Base-by-base conservation (phyloP, 176 grass and related monocot species). In the Pontederia paniculata region DNA sequence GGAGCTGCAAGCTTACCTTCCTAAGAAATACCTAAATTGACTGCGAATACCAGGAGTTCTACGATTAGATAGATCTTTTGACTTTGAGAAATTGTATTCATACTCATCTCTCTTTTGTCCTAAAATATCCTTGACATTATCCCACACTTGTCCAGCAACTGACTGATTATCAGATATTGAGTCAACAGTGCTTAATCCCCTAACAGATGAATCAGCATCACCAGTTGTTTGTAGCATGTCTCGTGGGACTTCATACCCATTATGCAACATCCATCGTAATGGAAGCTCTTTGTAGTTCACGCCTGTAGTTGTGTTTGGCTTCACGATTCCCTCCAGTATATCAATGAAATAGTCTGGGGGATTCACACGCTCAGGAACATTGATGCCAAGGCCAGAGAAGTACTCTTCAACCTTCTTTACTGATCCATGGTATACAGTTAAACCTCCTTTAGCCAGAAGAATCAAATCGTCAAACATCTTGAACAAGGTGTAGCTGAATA, bases 291-390 rank as follows among this genome's bases (percentile, higher is more conserved):
- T 89, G 5, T 78, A 71, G 14, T 59, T 85, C 9, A 80, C 74
- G 0, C 71, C 69, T 14, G 68, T 46, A 44, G 17, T 74, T 53
- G 75, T 58, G 28, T 23, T 83, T 62, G 85, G 79, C 52, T 89
- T 95, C 20, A 80, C 67, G 7, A 95, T 81, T 13, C 90, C 85
- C 69, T 95, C 90, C 66, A 95, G 57, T 25, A 95, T 82, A 78
- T 95, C 90, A 1, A 95, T 95, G 74, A 89, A 95, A 69, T 95
- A 86, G 72, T 95, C 90, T 14, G 90, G 90, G 7, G 90, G 90
- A 63, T 95, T 95, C 66, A 89, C 76, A 2, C 90, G 79, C 47
- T 95, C 90, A 2, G 90, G 90, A 23, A 95, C 90, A 6, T 72
- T 56, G 20, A 95, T 83, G 59, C 85, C 90, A 21, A 89, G 18